Base-by-base conservation (phyloP, 305 asterid genomes). In the Coffea humblotiana region DNA sequence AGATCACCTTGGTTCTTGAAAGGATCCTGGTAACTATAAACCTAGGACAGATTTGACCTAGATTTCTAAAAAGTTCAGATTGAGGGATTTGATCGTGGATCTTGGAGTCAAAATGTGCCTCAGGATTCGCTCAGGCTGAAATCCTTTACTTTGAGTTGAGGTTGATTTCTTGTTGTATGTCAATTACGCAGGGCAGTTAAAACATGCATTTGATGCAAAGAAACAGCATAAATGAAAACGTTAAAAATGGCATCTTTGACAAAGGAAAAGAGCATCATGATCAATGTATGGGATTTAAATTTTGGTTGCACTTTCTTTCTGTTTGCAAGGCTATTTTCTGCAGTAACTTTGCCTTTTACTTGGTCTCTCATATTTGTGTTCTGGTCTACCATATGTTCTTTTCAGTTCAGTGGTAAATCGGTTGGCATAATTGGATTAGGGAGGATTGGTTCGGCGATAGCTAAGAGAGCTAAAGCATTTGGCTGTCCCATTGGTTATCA, bases 341-440 rank as follows among this genome's bases (percentile, higher is more conserved):
- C 48, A 58, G 8, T 37, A 35, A 16, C 49, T 48, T 25, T 18
- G 48, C 43, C 68, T 70, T 8, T 47, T 63, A 8, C 51, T 48
- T 48, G 51, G 8, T 8, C 76, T 52, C 63, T 56, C 64, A 47
- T 72, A 47, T 74, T 14, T 79, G 4, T 71, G 65, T 73, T 40
- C 78, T 81, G 63, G 7, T 80, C 58, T 48, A 21, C 72, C 32
- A 68, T 23, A 45, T 64, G 18, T 58, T n/a, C 72, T 25, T 64
- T 67, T 71, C 72, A 93, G 97, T 91, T 92, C 83, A 92, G 93
- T 73, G 98, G 93, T 19, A 92, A 91, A 85, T 83, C 90, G 63
- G 73, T 94, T 18, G 98, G 97, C 80, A 89, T 94, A 81, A 72
- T 92, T 23, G 97, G 97, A 56, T 74, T 94, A 75, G 98, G 98